Base-by-base conservation (phyloP, 441 rosid species). In the Bruguiera hainesii region DNA sequence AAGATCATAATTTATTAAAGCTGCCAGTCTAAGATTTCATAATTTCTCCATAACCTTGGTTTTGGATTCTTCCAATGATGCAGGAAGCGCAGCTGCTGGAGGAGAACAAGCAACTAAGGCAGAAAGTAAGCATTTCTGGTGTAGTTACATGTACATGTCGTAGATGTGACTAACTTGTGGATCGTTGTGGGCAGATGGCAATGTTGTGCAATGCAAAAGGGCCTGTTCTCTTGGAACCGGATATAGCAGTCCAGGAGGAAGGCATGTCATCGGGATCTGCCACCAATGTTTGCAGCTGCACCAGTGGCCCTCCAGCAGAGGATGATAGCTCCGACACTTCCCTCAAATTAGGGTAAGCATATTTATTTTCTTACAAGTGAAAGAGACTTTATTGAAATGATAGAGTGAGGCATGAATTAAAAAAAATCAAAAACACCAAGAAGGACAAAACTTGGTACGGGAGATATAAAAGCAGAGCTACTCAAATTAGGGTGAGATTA, bases 311-410 rank as follows among this genome's bases (percentile, higher is more conserved):
- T 46, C 72, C 82, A 26, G 57, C 66, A 7, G 90, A 82, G 28
- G 89, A 82, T 59, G 93, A 85, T 64, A 76, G 83, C 65, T 87
- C 88, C 4, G 86, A 85, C 71, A 81, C 82, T 52, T 84, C 85
- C 60, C 89, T 87, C 71, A 84, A 75, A 73, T 64, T 84, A 61
- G 89, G 87, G 91, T 84, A 37, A 74, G 64, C 62, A 13, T 56
- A 8, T 26, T 21, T 11, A 20, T 25, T 21, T 25, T 21, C 28
- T 21, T 11, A 11, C 16, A 11, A 13, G 18, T 11, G 18, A 42
- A 42, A 13, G 18, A 42, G 5, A 18, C 16, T 13, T 11, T 42
- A 42, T 11, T 3, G 5, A 13, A 42, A 37, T 9, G 3, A 37
- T 11, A 11, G 1, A 10, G 10, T 2, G 15, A 9, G 4, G 2